Percentiles rank a stretch among this genome's conserved stretches.
Conservation (phyloP, 306 rosid species). For the Vigna hirtella region DNA sequence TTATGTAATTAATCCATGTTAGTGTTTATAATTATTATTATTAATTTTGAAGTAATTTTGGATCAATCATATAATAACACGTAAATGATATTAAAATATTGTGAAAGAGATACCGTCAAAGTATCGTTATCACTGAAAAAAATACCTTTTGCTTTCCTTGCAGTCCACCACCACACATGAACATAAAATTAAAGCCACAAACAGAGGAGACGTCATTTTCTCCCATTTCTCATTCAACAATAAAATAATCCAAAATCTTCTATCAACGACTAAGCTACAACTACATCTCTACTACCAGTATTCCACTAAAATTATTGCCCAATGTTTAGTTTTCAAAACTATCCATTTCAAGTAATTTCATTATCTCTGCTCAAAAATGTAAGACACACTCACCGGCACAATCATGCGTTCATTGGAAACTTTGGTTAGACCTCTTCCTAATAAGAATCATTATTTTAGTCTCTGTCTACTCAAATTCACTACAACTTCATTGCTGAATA, state of each 20-base stretch:
- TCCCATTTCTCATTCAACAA: slow-evolving; percentile 38
- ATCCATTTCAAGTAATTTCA: background rate
- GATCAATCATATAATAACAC: no score
- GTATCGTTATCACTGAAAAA: background rate
- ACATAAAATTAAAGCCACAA: slow-evolving; percentile 13
- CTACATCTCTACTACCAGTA: background rate
- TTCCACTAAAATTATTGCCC: background rate
- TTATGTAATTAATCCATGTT: rapidly evolving
- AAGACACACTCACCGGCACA: background rate
- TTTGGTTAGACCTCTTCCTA: background rate
- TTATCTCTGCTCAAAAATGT: background rate
- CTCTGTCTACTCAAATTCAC: background rate
- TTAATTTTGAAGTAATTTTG: no score
- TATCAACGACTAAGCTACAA: background rate
- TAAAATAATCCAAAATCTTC: slow-evolving; percentile 26
- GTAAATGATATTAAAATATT: no score
- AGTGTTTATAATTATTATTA: no score
- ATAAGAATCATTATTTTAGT: background rate
- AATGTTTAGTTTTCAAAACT: background rate
- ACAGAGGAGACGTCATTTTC: slow-evolving; percentile 56
- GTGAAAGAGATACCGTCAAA: rapidly evolving
- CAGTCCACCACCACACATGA: slow-evolving; percentile 46
- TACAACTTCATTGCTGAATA: background rate
- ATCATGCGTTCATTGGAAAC: background rate
- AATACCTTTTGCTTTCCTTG: slow-evolving; percentile 50